These are phyloP conservation scores for Sordariomycetes sp. DNA, from an alignment of 2,329 filamentous ascomycete species.

Conservation along the genomic window DNA sequence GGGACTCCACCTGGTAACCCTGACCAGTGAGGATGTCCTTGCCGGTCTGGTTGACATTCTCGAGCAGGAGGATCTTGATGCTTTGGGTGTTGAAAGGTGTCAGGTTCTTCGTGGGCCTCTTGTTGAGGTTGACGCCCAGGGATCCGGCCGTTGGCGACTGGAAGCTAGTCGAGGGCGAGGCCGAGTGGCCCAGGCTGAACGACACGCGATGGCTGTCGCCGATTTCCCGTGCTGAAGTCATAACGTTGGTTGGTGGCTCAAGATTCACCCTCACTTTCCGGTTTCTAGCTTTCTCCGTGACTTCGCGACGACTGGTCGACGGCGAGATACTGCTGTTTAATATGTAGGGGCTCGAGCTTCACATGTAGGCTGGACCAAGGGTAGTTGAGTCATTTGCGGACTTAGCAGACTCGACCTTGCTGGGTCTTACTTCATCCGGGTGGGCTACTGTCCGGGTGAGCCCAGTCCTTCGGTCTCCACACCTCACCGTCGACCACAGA, in stretches of 20 bases:
- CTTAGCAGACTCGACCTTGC: not conserved
- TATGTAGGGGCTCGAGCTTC: not conserved
- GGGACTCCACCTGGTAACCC: constrained; percentile 88
- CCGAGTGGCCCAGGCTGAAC: constrained; percentile 52
- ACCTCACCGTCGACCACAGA: not conserved
- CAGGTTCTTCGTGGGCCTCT: constrained; percentile 52
- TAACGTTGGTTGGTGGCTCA: not conserved
- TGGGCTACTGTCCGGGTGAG: not conserved
- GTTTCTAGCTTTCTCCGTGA: not conserved
- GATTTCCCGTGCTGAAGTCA: constrained; percentile 32
- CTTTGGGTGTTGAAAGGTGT: constrained; percentile 95
- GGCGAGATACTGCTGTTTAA: not conserved
- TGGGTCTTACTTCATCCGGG: not conserved
- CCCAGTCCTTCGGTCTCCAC: not conserved
- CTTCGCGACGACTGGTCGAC: not conserved
- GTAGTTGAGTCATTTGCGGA: not conserved
- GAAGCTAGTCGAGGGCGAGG: constrained; percentile 63
- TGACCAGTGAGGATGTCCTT: constrained; percentile 69
- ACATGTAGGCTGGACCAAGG: not conserved
- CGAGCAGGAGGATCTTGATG: constrained; percentile 88
- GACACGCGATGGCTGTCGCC: constrained; percentile 28
- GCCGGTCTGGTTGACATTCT: constrained; percentile 91
- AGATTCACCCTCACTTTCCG: not conserved
- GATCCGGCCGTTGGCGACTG: constrained; percentile 52
- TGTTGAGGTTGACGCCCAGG: constrained; percentile 19